Evolutionary conservation across 108 stramenopile species (phyloP).

Genomic region (Fragilaria crotonensis): DNA sequence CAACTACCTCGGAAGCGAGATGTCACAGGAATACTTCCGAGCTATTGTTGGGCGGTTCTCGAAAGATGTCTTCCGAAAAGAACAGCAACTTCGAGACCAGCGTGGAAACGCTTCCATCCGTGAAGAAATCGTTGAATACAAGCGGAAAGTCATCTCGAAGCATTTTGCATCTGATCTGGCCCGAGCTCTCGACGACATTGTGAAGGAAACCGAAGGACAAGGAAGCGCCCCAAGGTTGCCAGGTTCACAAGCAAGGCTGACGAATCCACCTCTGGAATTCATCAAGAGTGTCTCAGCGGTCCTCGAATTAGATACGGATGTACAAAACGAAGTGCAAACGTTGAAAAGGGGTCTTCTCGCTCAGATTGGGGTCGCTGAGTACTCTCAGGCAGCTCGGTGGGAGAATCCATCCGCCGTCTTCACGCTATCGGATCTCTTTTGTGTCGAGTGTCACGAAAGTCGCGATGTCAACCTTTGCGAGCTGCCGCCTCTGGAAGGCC

Average conservation of each 20-base stretch:
- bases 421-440: conserved; percentile 91
- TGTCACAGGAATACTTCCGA: conserved; percentile 80
- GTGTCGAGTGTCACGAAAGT: conserved; percentile 87
- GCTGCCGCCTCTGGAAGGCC: conserved; percentile 42
- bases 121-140: conserved; percentile 56
- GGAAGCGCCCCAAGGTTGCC: conserved; percentile 50
- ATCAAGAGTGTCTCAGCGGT: conserved; percentile 85
- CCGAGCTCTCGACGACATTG: conserved; percentile 70
- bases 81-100: conserved; percentile 43
- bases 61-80: conserved; percentile 66
- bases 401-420: conserved; percentile 82
- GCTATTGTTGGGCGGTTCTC: conserved; percentile 76
- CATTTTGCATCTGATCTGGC: conserved; percentile 71
- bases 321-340: conserved; percentile 68
- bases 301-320: conserved; percentile 80
- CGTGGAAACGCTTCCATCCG: conserved; percentile 15
- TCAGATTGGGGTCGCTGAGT: conserved; percentile 92
- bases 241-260: conserved; percentile 48
- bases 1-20: conserved; percentile 71
- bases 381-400: conserved; percentile 79
- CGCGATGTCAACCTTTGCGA: conserved; percentile 91
- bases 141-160: conserved; percentile 73
- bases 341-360: conserved; percentile 85
- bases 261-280: conserved; percentile 89
- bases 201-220: conserved; percentile 47